These are phyloP conservation scores for Tetrastigma voinierianum DNA, from an alignment of 164 flowering plant species.

Conservation along the genomic window DNA sequence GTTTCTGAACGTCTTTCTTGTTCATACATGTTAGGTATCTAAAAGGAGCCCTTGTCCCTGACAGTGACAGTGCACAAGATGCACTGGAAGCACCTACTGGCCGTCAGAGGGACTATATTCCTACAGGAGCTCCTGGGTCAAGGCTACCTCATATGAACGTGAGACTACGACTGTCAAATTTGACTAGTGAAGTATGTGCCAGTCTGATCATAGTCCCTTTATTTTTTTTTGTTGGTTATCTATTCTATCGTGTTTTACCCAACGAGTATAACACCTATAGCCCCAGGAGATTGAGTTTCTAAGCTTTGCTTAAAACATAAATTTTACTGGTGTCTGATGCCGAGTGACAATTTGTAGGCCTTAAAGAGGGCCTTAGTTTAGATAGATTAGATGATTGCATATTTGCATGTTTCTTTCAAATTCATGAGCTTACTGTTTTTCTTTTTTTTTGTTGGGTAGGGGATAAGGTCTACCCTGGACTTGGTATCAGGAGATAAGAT, in stretches of 20 bases:
- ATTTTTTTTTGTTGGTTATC: too few species aligned
- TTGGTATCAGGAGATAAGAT: conserved; percentile 61
- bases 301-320: too few species aligned
- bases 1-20: too few species aligned
- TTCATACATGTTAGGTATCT: conserved; percentile 57
- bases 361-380: background rate
- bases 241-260: too few species aligned
- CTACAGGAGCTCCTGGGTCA: conserved; percentile 75
- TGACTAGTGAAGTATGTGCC: conserved; percentile 43
- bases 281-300: too few species aligned
- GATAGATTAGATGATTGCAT: too few species aligned
- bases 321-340: background rate
- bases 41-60: conserved; percentile 85
- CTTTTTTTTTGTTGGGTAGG: too few species aligned
- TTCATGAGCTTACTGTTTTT: too few species aligned
- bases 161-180: conserved; percentile 32
- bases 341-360: background rate
- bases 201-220: too few species aligned
- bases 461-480: too few species aligned
- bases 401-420: background rate
- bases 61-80: conserved; percentile 19
- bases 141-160: conserved; percentile 91
- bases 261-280: too few species aligned
- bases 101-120: conserved; percentile 80
- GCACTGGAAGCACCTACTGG: conserved; percentile 46